These are phyloP conservation scores for Oryza australiensis DNA, from an alignment of 176 grass and related monocot genomes.

Conservation along the genomic window DNA sequence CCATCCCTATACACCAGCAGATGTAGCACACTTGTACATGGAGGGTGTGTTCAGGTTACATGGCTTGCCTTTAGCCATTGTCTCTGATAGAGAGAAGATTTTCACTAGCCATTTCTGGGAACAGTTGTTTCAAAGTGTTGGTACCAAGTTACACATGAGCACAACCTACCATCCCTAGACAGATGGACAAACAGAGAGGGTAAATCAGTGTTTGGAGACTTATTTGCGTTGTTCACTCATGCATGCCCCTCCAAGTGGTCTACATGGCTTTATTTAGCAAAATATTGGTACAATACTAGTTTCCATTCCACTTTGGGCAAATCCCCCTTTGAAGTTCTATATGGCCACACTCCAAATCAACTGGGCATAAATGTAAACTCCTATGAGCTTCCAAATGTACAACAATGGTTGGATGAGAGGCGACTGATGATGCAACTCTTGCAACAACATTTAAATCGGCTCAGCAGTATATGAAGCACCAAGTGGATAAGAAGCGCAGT, in stretches of 20 bases:
- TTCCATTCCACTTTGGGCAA: not conserved
- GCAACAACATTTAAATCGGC: too few species aligned
- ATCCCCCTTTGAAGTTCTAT: not conserved
- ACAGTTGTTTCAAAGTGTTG: fast-evolving
- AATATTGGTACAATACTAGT: not conserved
- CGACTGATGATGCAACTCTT: too few species aligned
- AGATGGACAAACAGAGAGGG: not conserved
- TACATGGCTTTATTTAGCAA: not conserved
- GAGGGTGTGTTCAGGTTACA: not conserved
- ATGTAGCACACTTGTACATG: not conserved
- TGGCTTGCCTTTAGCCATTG: not conserved
- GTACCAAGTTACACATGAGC: not conserved
- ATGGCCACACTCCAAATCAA: not conserved
- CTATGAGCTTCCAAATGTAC: too few species aligned
- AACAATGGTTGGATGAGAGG: too few species aligned
- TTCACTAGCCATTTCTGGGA: not conserved
- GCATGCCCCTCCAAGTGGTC: not conserved
- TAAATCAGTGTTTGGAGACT: not conserved
- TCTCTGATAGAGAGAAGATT: not conserved
- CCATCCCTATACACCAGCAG: fast-evolving
- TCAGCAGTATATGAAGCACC: too few species aligned
- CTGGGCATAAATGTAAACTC: not conserved
- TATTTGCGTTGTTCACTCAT: not conserved
- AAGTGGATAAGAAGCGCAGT: too few species aligned
- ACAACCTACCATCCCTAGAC: not conserved